A percentile compares a stretch with the other conserved stretches of the same genome.
phyloP scores from a whole-genome alignment of 345 rosid species.

The Aquilaria yunnanensis region DNA sequence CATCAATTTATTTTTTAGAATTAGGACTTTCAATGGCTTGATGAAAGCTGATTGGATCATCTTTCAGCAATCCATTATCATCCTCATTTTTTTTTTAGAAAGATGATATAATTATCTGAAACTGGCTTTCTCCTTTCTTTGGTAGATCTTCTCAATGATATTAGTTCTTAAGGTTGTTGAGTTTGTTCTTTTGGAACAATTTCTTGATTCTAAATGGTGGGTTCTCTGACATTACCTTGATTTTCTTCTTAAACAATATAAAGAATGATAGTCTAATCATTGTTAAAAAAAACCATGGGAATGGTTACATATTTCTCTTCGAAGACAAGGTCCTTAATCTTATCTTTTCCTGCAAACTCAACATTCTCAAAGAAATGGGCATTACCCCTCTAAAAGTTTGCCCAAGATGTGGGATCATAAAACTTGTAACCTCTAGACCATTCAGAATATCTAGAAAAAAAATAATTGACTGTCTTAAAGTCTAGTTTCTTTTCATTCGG shows the following conservation, averaged over 20 bases:
- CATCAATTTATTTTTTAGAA: slow-evolving; percentile 3
- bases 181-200: slow-evolving; percentile 1
- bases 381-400: not conserved
- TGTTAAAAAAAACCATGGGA: not conserved
- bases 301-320: not conserved
- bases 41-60: slow-evolving; percentile 5
- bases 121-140: not conserved
- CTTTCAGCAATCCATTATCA: not conserved
- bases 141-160: not conserved
- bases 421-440: too few species aligned
- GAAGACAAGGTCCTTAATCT: not conserved
- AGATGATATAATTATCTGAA: not conserved
- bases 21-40: slow-evolving; percentile 6
- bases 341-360: not conserved
- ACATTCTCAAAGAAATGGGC: not conserved
- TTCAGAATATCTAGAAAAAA: too few species aligned
- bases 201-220: not conserved
- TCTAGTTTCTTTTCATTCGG: too few species aligned
- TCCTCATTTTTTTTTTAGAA: not conserved
- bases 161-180: not conserved
- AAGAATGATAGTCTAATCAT: not conserved
- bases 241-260: not conserved
- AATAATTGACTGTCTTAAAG: too few species aligned
- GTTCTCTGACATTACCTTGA: not conserved
- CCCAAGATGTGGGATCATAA: not conserved